These are phyloP conservation scores for Scorias spongiosa DNA, from an alignment of 2,329 filamentous ascomycete genomes.

Conservation along the genomic window DNA sequence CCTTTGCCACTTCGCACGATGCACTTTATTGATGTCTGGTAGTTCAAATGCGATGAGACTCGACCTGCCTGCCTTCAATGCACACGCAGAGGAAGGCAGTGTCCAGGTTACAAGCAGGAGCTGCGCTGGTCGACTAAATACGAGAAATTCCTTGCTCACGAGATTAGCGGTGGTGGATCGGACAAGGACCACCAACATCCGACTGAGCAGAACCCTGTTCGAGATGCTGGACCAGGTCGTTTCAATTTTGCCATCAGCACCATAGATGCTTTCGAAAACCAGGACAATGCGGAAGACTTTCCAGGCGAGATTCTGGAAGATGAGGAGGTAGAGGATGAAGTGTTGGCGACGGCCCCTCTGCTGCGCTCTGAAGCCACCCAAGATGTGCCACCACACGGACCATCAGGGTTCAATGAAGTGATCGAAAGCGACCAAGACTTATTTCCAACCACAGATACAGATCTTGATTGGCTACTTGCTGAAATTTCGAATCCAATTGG, in stretches of 20 bases:
- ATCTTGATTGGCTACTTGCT: background rate
- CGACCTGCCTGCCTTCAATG: constrained; percentile 5
- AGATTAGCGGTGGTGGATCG: background rate
- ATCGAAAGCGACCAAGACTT: background rate
- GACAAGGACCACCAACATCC: background rate
- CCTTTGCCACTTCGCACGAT: background rate
- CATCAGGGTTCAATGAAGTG: background rate
- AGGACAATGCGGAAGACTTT: background rate
- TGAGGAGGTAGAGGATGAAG: background rate
- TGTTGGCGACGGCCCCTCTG: background rate
- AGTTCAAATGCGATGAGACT: constrained; percentile 6
- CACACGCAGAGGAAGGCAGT: constrained; percentile 3
- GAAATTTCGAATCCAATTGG: background rate
- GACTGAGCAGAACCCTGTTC: background rate
- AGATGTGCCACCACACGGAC: background rate
- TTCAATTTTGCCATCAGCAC: background rate
- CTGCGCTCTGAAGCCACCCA: background rate
- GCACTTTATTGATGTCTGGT: background rate
- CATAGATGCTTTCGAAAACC: background rate
- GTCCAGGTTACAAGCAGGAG: constrained; percentile 4
- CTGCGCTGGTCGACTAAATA: constrained; percentile 4
- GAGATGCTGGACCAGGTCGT: no score
- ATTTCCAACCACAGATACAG: background rate
- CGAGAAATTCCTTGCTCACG: constrained; percentile 1
- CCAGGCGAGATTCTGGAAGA: background rate